These are phyloP conservation scores for Phytopythium helicoides DNA, from an alignment of 352 stramenopile genomes.

Conservation along the genomic window DNA sequence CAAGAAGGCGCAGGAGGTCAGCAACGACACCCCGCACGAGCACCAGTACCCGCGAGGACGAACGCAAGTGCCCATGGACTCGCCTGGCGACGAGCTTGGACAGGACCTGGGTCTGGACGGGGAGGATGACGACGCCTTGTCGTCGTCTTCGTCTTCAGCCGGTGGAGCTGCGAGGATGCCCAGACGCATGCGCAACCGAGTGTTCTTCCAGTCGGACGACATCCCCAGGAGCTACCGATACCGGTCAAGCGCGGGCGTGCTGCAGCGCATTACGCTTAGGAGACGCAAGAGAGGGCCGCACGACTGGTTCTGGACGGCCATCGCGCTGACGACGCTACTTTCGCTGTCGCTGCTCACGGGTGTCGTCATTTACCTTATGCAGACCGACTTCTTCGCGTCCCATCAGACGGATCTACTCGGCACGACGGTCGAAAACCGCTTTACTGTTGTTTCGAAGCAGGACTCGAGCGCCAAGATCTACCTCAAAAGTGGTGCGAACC, in stretches of 20 bases:
- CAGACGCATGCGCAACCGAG: constrained; percentile 28
- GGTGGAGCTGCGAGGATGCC: constrained; percentile 28
- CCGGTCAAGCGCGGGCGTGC: constrained; percentile 32
- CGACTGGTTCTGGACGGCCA: constrained; percentile 72
- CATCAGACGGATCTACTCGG: constrained; percentile 82
- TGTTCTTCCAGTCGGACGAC: constrained; percentile 49
- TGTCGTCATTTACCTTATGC: constrained; percentile 66
- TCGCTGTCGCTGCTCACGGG: constrained; percentile 63
- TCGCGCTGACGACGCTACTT: constrained; percentile 65
- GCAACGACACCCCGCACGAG: constrained; percentile 27
- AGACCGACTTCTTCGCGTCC: constrained; percentile 80
- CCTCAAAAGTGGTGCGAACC: constrained; percentile 64
- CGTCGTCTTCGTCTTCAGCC: neutral
- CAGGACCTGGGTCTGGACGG: constrained; percentile 34
- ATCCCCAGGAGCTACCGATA: constrained; percentile 23
- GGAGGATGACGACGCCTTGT: constrained; percentile 5
- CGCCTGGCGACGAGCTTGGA: constrained; percentile 45
- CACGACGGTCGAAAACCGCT: constrained; percentile 78
- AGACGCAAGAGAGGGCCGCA: constrained; percentile 40
- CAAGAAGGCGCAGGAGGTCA: constrained; percentile 10
- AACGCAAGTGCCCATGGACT: constrained; percentile 69
- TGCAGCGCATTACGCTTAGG: constrained; percentile 59
- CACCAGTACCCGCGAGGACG: constrained; percentile 51
- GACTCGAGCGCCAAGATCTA: constrained; percentile 63
- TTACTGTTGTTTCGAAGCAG: constrained; percentile 73